These are phyloP conservation scores for Candida chilensis DNA, from an alignment of 805 yeast genomes.

Conservation along the genomic window DNA sequence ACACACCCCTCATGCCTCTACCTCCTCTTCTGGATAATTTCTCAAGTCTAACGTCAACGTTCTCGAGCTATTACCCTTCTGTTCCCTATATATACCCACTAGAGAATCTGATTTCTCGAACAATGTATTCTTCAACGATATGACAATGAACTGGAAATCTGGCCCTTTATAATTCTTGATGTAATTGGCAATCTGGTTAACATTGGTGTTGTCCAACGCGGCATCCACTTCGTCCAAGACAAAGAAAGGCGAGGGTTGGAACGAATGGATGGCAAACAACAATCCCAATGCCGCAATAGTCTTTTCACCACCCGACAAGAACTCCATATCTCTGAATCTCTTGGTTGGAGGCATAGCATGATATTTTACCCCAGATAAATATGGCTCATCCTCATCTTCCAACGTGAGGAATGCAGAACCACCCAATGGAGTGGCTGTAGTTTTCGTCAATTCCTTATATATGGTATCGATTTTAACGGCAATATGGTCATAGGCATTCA, in stretches of 20 bases:
- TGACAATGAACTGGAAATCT: slow-evolving; percentile 83
- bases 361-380: slow-evolving; percentile 70
- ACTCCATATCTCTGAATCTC: slow-evolving; percentile 85
- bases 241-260: slow-evolving; percentile 90
- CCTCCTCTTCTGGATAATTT: slow-evolving; percentile 34
- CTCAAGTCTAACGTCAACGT: slow-evolving; percentile 68
- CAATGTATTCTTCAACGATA: slow-evolving; percentile 78
- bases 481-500: slow-evolving; percentile 69
- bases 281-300: slow-evolving; percentile 94
- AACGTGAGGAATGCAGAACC: slow-evolving; percentile 88
- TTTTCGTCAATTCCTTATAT: slow-evolving; percentile 79
- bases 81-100: slow-evolving; percentile 89
- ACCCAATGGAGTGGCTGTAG: slow-evolving; percentile 66
- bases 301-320: slow-evolving; percentile 93
- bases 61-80: slow-evolving; percentile 59
- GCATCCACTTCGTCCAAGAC: slow-evolving; percentile 98
- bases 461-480: slow-evolving; percentile 63
- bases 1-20: too few relatives aligned
- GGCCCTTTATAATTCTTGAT: slow-evolving; percentile 69
- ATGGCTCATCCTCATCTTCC: slow-evolving; percentile 89
- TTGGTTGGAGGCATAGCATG: slow-evolving; percentile 97
- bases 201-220: slow-evolving; percentile 87
- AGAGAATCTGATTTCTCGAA: slow-evolving; percentile 85
- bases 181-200: slow-evolving; percentile 78
- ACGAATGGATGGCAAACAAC: slow-evolving; percentile 83